Conservation (phyloP, 768 basidiomycete genomes). For the Boletus tylopilopsis region DNA sequence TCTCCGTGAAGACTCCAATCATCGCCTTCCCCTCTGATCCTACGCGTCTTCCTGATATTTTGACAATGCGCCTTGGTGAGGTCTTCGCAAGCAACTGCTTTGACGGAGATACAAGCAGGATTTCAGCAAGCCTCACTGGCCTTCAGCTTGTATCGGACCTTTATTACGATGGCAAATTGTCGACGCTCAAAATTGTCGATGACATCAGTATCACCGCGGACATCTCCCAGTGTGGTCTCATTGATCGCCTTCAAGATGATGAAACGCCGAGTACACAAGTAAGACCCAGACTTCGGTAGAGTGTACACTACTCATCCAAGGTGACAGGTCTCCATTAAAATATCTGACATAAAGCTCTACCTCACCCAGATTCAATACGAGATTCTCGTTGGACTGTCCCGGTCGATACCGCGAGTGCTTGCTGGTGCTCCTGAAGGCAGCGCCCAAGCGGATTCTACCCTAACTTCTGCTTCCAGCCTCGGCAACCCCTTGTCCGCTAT, state of each 20-base stretch:
- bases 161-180: slow-evolving; percentile 42
- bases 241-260: slow-evolving; percentile 48
- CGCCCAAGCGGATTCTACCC: slow-evolving; percentile 27
- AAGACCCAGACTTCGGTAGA: slow-evolving; percentile 8
- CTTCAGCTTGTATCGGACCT: slow-evolving; percentile 79
- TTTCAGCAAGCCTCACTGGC: slow-evolving; percentile 73
- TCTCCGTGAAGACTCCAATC: slow-evolving; percentile 92
- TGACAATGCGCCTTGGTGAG: slow-evolving; percentile 85
- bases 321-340: slow-evolving; percentile 58
- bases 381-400: slow-evolving; percentile 60
- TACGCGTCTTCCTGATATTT: slow-evolving; percentile 54
- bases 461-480: slow-evolving; percentile 13
- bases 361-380: slow-evolving; percentile 83
- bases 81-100: slow-evolving; percentile 79
- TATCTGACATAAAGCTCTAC: slow-evolving; percentile 82
- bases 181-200: slow-evolving; percentile 82
- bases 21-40: slow-evolving; percentile 79
- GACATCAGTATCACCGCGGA: slow-evolving; percentile 76
- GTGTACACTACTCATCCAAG: slow-evolving; percentile 4
- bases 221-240: slow-evolving; percentile 56
- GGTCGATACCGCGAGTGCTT: slow-evolving; percentile 67
- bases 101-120: slow-evolving; percentile 51
- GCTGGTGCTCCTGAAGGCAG: slow-evolving; percentile 43
- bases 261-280: slow-evolving; percentile 77
- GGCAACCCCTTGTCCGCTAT: not conserved